Percentiles rank a stretch among this genome's conserved stretches.
phyloP scores from a whole-genome alignment of 1,284 basidiomycete species.

The Tilletia horrida region DNA sequence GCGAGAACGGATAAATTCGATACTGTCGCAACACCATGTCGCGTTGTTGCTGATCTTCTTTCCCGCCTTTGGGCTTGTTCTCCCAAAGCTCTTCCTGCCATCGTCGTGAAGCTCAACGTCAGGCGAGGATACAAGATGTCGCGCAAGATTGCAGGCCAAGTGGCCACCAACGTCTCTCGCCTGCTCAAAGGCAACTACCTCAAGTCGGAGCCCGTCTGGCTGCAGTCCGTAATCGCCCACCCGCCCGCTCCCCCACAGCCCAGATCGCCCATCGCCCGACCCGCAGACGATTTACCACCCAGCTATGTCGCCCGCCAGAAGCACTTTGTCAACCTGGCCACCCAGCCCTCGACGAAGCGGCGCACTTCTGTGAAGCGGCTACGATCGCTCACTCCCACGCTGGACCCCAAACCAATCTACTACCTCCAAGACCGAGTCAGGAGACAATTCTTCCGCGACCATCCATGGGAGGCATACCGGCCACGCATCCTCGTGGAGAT shows the following conservation, averaged over 20 bases:
- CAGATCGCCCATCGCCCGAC: slow-evolving; percentile 65
- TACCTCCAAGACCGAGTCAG: slow-evolving; percentile 84
- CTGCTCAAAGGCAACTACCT: slow-evolving; percentile 71
- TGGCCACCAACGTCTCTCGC: slow-evolving; percentile 81
- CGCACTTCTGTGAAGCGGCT: slow-evolving; percentile 25
- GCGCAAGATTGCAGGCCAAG: slow-evolving; percentile 78
- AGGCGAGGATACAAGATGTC: slow-evolving; percentile 62
- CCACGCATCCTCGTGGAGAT: slow-evolving; percentile 73
- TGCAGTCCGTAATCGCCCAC: slow-evolving; percentile 75
- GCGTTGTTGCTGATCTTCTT: not conserved
- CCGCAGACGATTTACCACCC: slow-evolving; percentile 54
- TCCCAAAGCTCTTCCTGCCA: not conserved
- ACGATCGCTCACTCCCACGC: slow-evolving; percentile 60
- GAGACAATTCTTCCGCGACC: slow-evolving; percentile 87
- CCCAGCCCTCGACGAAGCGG: slow-evolving; percentile 19
- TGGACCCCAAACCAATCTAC: slow-evolving; percentile 65
- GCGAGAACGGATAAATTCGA: not conserved
- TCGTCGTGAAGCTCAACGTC: not conserved
- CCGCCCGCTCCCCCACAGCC: slow-evolving; percentile 81
- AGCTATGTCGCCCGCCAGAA: slow-evolving; percentile 21
- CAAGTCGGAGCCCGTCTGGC: slow-evolving; percentile 75
- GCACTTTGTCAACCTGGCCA: not conserved
- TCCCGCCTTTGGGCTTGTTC: not conserved
- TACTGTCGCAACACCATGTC: slow-evolving; percentile 8
- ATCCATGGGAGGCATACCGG: slow-evolving; percentile 90